A percentile compares a stretch with the other conserved stretches of the same genome.
Conservation (phyloP, 1,284 basidiomycete genomes). For the Sphagnurus paluster region DNA sequence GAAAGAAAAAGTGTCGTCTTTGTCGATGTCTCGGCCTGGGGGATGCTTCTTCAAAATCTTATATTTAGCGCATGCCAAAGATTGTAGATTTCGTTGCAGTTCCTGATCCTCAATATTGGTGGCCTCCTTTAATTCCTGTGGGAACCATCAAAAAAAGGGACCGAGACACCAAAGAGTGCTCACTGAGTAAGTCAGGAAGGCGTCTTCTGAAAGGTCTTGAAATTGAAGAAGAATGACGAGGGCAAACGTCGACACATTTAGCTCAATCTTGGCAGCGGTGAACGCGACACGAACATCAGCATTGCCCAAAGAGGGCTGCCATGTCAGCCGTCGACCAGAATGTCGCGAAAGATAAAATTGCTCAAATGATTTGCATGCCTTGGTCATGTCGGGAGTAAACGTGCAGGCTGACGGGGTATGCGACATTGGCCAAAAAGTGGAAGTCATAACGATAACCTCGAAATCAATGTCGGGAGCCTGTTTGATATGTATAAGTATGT, state of each 20-base stretch:
- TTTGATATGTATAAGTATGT: neutral
- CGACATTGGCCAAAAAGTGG: conserved; percentile 90
- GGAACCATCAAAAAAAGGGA: neutral
- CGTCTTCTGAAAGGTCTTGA: conserved; percentile 67
- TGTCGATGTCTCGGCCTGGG: conserved; percentile 78
- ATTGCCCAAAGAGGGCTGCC: conserved; percentile 92
- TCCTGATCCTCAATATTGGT: conserved; percentile 80
- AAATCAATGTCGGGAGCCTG: conserved; percentile 78
- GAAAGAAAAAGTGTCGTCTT: conserved; percentile 86
- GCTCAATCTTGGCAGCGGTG: conserved; percentile 80
- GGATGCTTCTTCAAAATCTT: conserved; percentile 93
- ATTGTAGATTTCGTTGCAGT: conserved; percentile 90
- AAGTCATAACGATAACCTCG: conserved; percentile 87
- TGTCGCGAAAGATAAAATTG: conserved; percentile 89
- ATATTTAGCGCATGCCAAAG: conserved; percentile 96
- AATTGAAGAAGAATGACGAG: conserved; percentile 90
- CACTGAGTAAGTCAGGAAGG: conserved; percentile 75
- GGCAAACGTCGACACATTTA: conserved; percentile 93
- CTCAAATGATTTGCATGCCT: conserved; percentile 78
- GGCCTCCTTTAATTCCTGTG: conserved; percentile 69
- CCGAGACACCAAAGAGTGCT: conserved; percentile 16
- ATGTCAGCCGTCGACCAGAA: conserved; percentile 87
- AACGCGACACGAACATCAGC: conserved; percentile 89
- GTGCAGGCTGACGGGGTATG: conserved; percentile 63
- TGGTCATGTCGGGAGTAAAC: conserved; percentile 66